A percentile compares a stretch with the other conserved stretches of the same genome.
Evolutionary conservation across 108 stramenopile genomes (phyloP).

Genomic region (Nitzschia palea): DNA sequence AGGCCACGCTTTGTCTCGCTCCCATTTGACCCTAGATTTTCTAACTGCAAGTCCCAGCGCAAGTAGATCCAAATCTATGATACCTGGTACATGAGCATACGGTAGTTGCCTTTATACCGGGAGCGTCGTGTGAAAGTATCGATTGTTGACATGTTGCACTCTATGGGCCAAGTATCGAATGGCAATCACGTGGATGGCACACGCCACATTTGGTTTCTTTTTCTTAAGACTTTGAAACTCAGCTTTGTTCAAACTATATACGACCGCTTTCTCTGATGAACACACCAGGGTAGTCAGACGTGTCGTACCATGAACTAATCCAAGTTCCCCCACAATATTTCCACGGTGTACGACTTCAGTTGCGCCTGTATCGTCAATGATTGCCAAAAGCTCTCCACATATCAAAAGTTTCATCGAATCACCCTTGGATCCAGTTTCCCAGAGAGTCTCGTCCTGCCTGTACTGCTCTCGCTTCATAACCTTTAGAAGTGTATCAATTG

Average conservation of each 20-base stretch:
- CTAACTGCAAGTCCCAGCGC: too few species aligned
- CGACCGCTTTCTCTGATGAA: constrained; percentile 46
- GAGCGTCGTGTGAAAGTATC: constrained; percentile 66
- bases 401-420: constrained; percentile 61
- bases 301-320: constrained; percentile 56
- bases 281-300: constrained; percentile 63
- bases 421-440: constrained; percentile 59
- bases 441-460: constrained; percentile 44
- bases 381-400: constrained; percentile 54
- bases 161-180: constrained; percentile 73
- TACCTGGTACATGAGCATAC: too few species aligned
- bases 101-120: constrained; percentile 19
- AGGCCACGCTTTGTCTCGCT: too few species aligned
- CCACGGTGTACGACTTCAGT: constrained; percentile 52
- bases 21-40: too few species aligned
- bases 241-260: constrained; percentile 57
- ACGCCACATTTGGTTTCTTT: constrained; percentile 47
- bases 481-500: constrained; percentile 30
- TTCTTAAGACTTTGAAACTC: constrained; percentile 41
- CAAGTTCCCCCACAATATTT: constrained; percentile 68
- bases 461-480: constrained; percentile 53
- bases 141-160: constrained; percentile 79
- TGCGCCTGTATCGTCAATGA: constrained; percentile 53
- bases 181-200: constrained; percentile 55
- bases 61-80: too few species aligned